These are phyloP conservation scores for Aspergillus brunneoviolaceus DNA, from an alignment of 2,329 filamentous ascomycete genomes.

Conservation along the genomic window DNA sequence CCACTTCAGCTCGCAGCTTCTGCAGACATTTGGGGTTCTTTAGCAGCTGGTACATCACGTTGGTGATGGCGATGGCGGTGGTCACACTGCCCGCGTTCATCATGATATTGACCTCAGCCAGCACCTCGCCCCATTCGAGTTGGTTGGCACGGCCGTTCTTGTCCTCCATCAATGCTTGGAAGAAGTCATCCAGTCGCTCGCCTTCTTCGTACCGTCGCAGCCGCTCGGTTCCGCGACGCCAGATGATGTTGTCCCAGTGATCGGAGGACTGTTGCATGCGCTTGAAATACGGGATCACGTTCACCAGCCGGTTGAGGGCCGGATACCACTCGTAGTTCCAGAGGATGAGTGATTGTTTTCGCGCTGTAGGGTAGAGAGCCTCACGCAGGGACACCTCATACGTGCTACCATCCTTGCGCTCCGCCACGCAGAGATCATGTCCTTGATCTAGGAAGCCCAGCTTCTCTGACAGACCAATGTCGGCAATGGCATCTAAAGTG, in stretches of 20 bases:
- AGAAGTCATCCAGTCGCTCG: slow-evolving; percentile 61
- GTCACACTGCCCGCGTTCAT: slow-evolving; percentile 54
- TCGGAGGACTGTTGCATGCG: slow-evolving; percentile 47
- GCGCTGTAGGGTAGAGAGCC: slow-evolving; percentile 52
- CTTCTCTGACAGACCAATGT: slow-evolving; percentile 55
- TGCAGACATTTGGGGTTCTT: slow-evolving; percentile 45
- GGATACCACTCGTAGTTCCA: slow-evolving; percentile 50
- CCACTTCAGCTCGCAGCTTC: slow-evolving; percentile 49
- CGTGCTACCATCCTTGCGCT: slow-evolving; percentile 48
- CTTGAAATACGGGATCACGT: slow-evolving; percentile 45
- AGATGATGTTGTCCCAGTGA: slow-evolving; percentile 45
- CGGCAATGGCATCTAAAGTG: slow-evolving; percentile 57
- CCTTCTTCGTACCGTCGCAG: slow-evolving; percentile 42
- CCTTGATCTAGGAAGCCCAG: slow-evolving; percentile 55
- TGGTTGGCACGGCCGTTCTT: slow-evolving; percentile 47
- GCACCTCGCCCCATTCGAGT: slow-evolving; percentile 59
- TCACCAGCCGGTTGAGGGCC: slow-evolving; percentile 48
- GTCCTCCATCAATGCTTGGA: slow-evolving; percentile 56
- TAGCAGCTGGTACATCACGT: slow-evolving; percentile 55
- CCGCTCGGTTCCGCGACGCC: slow-evolving; percentile 43
- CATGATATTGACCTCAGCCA: slow-evolving; percentile 51
- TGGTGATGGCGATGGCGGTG: slow-evolving; percentile 54
- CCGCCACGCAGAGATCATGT: slow-evolving; percentile 45
- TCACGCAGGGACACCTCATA: slow-evolving; percentile 52
- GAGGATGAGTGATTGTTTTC: slow-evolving; percentile 50